Evolutionary conservation across 164 flowering plant species (phyloP), one percentile per base, ranked within the genome.

Genomic region (Malania oleifera): DNA sequence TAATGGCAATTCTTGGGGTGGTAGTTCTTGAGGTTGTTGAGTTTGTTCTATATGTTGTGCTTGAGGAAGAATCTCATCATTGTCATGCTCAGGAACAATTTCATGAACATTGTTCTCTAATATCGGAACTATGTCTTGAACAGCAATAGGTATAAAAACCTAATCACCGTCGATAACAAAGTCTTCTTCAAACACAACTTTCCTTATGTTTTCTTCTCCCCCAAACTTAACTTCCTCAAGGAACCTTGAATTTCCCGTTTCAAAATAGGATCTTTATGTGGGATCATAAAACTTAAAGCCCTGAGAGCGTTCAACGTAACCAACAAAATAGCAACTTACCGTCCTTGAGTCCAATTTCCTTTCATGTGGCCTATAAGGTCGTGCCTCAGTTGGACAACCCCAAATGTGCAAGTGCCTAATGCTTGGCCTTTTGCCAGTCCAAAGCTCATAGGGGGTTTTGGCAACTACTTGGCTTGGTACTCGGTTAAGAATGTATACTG

Each of bases 321-420:
- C 48, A 44, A 44, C 48, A 44, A 44, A 44, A 44, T 44, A 20
- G 48, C 48, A 5, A 13, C 48, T 44, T 4, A n/a, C n/a, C n/a
- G n/a, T n/a, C n/a, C n/a, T n/a, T n/a, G n/a, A n/a, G n/a, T n/a
- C n/a, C n/a, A n/a, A n/a, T n/a, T n/a, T n/a, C n/a, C n/a, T n/a
- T n/a, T n/a, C n/a, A n/a, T n/a, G n/a, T n/a, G n/a, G n/a, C n/a
- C n/a, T n/a, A n/a, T n/a, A n/a, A n/a, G n/a, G n/a, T n/a, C n/a
- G n/a, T n/a, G n/a, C n/a, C n/a, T n/a, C n/a, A n/a, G n/a, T n/a
- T n/a, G n/a, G n/a, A n/a, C n/a, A n/a, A n/a, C n/a, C n/a, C n/a
- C n/a, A 44, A 44, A 44, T 44, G 22, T 44, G 48, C 15, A 44
- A 44, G 12, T 44, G 5, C 15, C 15, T 44, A 5, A 44, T 44